Conservation (phyloP, 2,329 filamentous ascomycete species). For the Fusarium denticulatum region DNA sequence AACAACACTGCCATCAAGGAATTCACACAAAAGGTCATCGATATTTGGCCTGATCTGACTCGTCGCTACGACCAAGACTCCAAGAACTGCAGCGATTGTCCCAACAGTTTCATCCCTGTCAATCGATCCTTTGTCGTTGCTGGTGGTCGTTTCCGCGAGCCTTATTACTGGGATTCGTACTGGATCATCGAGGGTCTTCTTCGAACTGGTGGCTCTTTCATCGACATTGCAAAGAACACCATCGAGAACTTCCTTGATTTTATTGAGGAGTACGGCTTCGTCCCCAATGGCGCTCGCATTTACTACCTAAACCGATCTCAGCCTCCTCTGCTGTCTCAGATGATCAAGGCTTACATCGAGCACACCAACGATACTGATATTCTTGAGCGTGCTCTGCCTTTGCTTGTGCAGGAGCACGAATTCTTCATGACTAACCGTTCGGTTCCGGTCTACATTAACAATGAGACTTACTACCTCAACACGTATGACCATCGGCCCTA, state of each 20-base stretch:
- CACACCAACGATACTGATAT: slow-evolving; percentile 72
- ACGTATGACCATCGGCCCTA: slow-evolving; percentile 52
- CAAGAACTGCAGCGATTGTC: slow-evolving; percentile 66
- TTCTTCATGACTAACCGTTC: slow-evolving; percentile 72
- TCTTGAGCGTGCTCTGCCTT: slow-evolving; percentile 67
- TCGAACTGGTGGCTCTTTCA: slow-evolving; percentile 71
- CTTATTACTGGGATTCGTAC: slow-evolving; percentile 78
- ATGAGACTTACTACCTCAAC: slow-evolving; percentile 64
- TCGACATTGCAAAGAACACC: slow-evolving; percentile 70
- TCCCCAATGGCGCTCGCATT: slow-evolving; percentile 73
- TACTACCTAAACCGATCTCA: slow-evolving; percentile 77
- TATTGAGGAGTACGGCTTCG: slow-evolving; percentile 71
- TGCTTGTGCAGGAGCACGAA: slow-evolving; percentile 70
- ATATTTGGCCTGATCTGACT: slow-evolving; percentile 76
- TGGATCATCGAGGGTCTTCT: slow-evolving; percentile 75
- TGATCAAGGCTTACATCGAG: slow-evolving; percentile 72
- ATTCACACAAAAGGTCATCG: slow-evolving; percentile 71
- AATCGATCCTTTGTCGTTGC: slow-evolving; percentile 77
- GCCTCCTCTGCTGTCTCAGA: slow-evolving; percentile 72
- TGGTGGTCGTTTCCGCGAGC: slow-evolving; percentile 75
- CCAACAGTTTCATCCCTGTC: slow-evolving; percentile 72
- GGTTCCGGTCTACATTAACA: slow-evolving; percentile 58
- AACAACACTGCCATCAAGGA: slow-evolving; percentile 67
- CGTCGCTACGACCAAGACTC: slow-evolving; percentile 63
- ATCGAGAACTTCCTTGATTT: slow-evolving; percentile 77